Base-by-base conservation (phyloP, 371 early-diverging fungal genomes). In the Mortierella sp. region DNA sequence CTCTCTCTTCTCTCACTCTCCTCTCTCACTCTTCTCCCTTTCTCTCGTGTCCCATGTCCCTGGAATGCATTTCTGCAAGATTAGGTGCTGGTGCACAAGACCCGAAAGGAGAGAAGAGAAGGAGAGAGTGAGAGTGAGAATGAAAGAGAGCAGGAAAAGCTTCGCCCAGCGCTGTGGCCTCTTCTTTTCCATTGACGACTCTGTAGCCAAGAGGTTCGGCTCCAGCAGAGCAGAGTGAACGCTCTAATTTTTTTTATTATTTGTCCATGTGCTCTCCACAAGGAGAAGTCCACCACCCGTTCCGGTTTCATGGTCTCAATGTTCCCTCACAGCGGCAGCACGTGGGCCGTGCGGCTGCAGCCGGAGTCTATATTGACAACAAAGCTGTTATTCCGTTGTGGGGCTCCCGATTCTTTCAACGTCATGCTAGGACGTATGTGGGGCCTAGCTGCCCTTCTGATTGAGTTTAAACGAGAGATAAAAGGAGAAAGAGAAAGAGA, bases 301-400 rank as follows among this genome's bases (percentile, higher is more conserved):
- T 4, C n/a, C 21, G 18, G 19, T 16, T 50, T 50, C 7, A 21
- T 50, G 21, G 53, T 26, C 53, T 26, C 26, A 15, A 23, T 53
- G 25, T 1, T 52, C 52, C 21, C 19, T 26, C 21, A 15, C 53
- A n/a, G 19, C 26, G n/a, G 7, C 53, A 26, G 21, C 25, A 45
- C 62, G 44, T 60, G 60, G 12, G 68, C 53, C 37, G 57, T 62
- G 29, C 60, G 47, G 47, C 62, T 62, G 21, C 60, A 15, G 45
- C 52, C 21, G 25, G 68, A 55, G 57, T 53, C 51, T 29, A 57
- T 48, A 29, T 55, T 15, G 50, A 50, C 11, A 19, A 60, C 37
- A 26, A 62, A 2, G 7, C 51, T 23, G 21, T 19, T 19, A 23
- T 51, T n/a, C 23, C 23, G 51, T 19, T 51, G 51, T 23, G 23